Base-by-base conservation (phyloP, 2,329 filamentous ascomycete species). In the Colletotrichum tabaci region DNA sequence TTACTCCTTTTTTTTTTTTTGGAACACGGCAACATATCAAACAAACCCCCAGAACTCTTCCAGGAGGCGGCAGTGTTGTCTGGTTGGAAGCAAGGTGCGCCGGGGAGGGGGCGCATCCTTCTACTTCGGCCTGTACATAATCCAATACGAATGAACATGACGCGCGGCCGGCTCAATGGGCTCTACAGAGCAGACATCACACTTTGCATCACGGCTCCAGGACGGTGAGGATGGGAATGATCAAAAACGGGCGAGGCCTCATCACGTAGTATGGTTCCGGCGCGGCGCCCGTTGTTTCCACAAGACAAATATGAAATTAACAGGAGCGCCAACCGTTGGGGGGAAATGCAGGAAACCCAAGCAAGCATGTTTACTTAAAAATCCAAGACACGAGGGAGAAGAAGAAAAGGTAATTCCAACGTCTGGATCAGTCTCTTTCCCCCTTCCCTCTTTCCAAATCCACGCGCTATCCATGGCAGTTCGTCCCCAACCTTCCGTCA, bases 11-110 rank as follows among this genome's bases (percentile, higher is more conserved):
- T n/a, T 21, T 38, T 10, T 50, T 49, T 66, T 23, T 49, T 44
- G 69, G 60, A 60, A 55, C 53, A 63, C 64, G 64, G 57, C 50
- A 44, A 47, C 52, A 38, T 21, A 18, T 21, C 21, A n/a, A 40
- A 16, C 21, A 44, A 26, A 50, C 12, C 21, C 26, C 53, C 35
- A 63, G 3, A 35, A 16, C 4, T 4, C 16, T 44, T n/a, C 6
- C 10, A 38, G 44, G 8, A 18, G 60, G 47, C 2, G 13, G 35
- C 9, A 38, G 3, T 42, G 16, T 16, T n/a, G 10, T n/a, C 4
- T n/a, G 8, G 35, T 38, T 38, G 35, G 35, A 10, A 10, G 35
- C 35, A 38, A 10, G 35, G 9, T 10, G 35, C 35, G 35, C 8
- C 9, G 9, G 35, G 9, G 4, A n/a, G 60, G n/a, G n/a, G 21